phyloP scores from a whole-genome alignment of 768 basidiomycete species.

The Auricularia sp. region DNA sequence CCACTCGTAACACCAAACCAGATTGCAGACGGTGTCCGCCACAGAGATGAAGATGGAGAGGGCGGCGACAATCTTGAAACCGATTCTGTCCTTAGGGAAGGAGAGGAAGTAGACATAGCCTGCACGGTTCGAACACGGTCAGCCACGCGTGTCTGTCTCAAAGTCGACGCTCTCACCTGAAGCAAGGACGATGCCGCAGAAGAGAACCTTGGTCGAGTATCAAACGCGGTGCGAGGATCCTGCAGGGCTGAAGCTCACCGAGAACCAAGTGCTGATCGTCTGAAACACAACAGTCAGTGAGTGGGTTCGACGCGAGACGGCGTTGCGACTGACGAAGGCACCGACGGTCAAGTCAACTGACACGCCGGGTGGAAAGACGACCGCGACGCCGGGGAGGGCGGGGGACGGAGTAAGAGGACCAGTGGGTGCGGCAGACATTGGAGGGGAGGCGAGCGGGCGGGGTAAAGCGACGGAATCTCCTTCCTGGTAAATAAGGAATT shows the following conservation, averaged over 20 bases:
- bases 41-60: background rate
- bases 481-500: too few relatives aligned
- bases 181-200: background rate
- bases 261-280: background rate
- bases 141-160: background rate
- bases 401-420: background rate
- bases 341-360: background rate
- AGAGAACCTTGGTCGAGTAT: background rate
- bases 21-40: background rate
- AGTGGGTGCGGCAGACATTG: background rate
- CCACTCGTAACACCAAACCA: background rate
- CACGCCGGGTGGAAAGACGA: background rate
- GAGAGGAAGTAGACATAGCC: background rate
- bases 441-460: background rate
- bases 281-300: background rate
- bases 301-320: background rate
- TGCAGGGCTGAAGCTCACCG: background rate
- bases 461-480: background rate
- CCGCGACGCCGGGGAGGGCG: background rate
- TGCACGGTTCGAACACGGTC: background rate
- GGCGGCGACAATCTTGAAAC: background rate
- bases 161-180: background rate
- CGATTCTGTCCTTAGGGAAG: background rate
- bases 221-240: background rate
- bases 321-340: background rate